phyloP scores from a whole-genome alignment of 805 yeast species.

The Cephaloascus fragrans region DNA sequence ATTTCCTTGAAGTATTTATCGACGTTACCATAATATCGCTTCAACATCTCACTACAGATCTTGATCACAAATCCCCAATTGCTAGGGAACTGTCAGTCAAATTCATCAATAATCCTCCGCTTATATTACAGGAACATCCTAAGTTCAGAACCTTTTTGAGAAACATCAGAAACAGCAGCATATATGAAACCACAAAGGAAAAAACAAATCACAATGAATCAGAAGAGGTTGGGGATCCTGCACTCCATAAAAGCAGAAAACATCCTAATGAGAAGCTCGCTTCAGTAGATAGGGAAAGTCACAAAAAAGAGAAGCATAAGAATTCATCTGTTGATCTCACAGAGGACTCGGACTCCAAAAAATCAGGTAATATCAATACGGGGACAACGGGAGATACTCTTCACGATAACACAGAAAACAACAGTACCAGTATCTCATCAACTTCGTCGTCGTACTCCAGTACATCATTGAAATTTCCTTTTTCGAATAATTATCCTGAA shows the following conservation, averaged over 20 bases:
- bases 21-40: not conserved
- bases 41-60: not conserved
- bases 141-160: not conserved
- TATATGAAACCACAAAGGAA: not conserved
- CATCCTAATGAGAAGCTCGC: not conserved
- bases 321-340: no score
- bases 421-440: not conserved
- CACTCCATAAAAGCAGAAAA: no score
- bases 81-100: not conserved
- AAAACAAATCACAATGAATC: no score
- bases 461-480: no score
- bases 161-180: not conserved
- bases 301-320: not conserved
- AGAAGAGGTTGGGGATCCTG: no score
- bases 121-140: no score
- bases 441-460: not conserved
- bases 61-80: not conserved
- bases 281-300: not conserved
- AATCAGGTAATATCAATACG: not conserved
- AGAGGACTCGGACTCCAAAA: not conserved
- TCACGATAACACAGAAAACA: not conserved
- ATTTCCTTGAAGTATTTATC: not conserved
- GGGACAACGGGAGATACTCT: not conserved
- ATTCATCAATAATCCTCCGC: not conserved
- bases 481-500: not conserved